Base-by-base conservation (phyloP, 768 basidiomycete species). In the Phlebiopsis gigantea region DNA sequence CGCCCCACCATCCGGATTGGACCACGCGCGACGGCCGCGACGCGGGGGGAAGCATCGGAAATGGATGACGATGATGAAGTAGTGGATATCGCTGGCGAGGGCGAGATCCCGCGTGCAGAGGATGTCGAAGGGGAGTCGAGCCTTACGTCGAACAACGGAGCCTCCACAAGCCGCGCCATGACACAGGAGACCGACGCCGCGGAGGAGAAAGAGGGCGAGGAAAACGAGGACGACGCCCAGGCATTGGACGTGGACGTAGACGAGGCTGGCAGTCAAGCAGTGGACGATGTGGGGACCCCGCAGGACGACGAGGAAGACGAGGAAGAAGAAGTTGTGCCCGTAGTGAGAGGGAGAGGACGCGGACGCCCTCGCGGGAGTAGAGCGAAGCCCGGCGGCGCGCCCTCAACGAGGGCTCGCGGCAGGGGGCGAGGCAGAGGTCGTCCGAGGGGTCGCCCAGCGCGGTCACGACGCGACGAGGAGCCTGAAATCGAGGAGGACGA, bases 401-500 rank as follows among this genome's bases (percentile, higher is more conserved):
- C 59, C 63, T 1, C 65, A 57, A 22, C 62, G 64, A 4, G 71
- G 71, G 7, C 61, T 8, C 59, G 66, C 0, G 66, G 60, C n/a
- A 61, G 67, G 2, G 71, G 72, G 4, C 60, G 70, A 25, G 70
- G 71, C 0, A 56, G 72, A 3, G 66, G 68, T 0, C 48, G 67
- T 3, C 65, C 67, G 4, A 60, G 65, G 2, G 70, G 69, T 4
- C 56, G 68, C 4, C 54, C 19, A 66, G 65, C 8, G n/a, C 55
- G 56, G 60, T 65, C 49, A 66, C 67, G 77, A n/a, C 74, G 72
- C 4, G 75, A 65, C 2, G 63, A 73, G 28, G 79, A 75, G 49
- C 78, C 68, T 2, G 71, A 62, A 5, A 77, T 71, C 22, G 75
- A 63, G 17, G 62, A 46, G 9, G 65, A 58, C 54, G 49, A 46